Evolutionary conservation across 164 flowering plant species (phyloP).

Genomic region (Warburgia ugandensis): DNA sequence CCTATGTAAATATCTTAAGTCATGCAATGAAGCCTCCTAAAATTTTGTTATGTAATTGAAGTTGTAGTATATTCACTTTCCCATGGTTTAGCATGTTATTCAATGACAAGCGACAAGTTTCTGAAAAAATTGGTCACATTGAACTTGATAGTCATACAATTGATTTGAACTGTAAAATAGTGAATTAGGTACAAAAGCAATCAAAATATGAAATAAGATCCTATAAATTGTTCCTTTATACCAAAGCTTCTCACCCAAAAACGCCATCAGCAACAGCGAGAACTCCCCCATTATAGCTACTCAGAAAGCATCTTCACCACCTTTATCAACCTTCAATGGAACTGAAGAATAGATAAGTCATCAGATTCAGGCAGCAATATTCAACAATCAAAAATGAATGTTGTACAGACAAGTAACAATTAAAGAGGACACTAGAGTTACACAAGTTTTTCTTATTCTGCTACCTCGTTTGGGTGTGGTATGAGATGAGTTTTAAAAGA

Average conservation of each 20-base stretch:
- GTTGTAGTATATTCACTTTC: too few relatives aligned
- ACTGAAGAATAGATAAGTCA: background rate
- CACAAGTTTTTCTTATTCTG: background rate
- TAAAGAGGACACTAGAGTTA: background rate
- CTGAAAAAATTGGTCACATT: too few relatives aligned
- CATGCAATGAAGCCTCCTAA: too few relatives aligned
- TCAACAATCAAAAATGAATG: background rate
- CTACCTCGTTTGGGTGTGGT: conserved; percentile 89
- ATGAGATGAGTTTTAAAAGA: conserved; percentile 71
- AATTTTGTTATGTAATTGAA: too few relatives aligned
- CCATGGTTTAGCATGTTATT: too few relatives aligned
- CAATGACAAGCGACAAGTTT: too few relatives aligned
- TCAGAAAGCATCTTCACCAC: conserved; percentile 93
- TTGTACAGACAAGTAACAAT: background rate
- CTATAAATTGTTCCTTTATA: background rate
- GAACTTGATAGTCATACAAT: too few relatives aligned
- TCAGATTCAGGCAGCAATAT: background rate
- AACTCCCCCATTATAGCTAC: conserved; percentile 65
- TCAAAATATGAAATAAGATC: too few relatives aligned
- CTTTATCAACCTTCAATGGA: conserved; percentile 56
- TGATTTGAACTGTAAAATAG: too few relatives aligned
- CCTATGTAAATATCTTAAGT: too few relatives aligned
- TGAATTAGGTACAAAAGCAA: too few relatives aligned
- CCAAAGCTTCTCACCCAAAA: conserved; percentile 53
- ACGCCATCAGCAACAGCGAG: conserved; percentile 95